Base-by-base conservation (phyloP, 2,329 filamentous ascomycete genomes). In the Lasiodiplodia sp. region DNA sequence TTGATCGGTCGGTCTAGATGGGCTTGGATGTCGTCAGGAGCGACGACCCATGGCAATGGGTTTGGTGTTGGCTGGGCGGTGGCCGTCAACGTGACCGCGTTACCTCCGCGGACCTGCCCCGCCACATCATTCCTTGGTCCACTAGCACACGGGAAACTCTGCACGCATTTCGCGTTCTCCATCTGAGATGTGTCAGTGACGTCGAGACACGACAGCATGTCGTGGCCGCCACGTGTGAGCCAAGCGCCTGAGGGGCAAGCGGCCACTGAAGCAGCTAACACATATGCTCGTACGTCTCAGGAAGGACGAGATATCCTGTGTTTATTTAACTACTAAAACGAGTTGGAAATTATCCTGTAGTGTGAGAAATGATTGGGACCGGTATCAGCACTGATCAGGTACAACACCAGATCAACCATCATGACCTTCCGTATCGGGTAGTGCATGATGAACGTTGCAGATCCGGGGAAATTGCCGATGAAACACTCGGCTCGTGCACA, bases 381-480 rank as follows among this genome's bases (percentile, higher is more conserved):
- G 7, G 44, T 47, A n/a, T 47, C 44, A 21, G 3, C 44, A 21
- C 31, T 34, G 28, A 47, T n/a, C 3, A 10, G 21, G 44, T 11
- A 47, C 25, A 63, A 44, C 58, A 63, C 58, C 40, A 23, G n/a
- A 31, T 51, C 40, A 44, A n/a, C 28, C 11, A 64, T 52, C 47
- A 21, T 49, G 18, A 38, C 60, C 31, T 64, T 64, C 60, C 60
- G 21, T 4, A 64, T 52, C 16, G 18, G 47, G 60, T 49, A 64
- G 60, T 52, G n/a, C 23, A n/a, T 52, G 60, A 64, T 28, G 21
- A 31, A 34, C 44, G 28, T 14, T 52, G 60, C 25, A 64, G 47
- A 64, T 64, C 60, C 47, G 60, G 60, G 60, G 60, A 64, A 52
- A 38, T 16, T 25, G n/a, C 18, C 28, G 60, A 52, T 18, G 14